Percentiles rank a stretch among this genome's conserved stretches.
Evolutionary conservation across 768 basidiomycete species (phyloP).

Genomic region (Agrocybe pediades): DNA sequence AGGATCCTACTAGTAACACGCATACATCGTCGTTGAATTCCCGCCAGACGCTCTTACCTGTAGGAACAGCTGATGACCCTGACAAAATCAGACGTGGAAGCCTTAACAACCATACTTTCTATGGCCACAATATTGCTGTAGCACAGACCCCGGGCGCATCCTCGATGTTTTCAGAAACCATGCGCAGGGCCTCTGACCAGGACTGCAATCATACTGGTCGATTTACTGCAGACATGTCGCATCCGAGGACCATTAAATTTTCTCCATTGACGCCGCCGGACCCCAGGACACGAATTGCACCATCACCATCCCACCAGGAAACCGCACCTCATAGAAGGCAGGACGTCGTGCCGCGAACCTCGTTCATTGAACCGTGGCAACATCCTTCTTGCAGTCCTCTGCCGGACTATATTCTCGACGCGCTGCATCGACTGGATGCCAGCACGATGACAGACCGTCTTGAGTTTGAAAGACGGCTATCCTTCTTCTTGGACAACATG

Average conservation of each 20-base stretch:
- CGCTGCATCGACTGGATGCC: conserved; percentile 53
- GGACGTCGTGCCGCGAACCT: conserved; percentile 37
- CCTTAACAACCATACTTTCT: conserved; percentile 38
- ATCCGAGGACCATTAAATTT: conserved; percentile 14
- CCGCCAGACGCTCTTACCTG: conserved; percentile 5
- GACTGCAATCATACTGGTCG: conserved; percentile 31
- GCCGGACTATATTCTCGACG: conserved; percentile 54
- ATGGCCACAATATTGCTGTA: conserved; percentile 48
- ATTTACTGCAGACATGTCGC: conserved; percentile 29
- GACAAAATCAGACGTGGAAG: conserved; percentile 5
- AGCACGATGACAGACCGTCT: conserved; percentile 62
- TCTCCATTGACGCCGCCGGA: conserved; percentile 13
- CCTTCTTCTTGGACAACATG: conserved; percentile 50
- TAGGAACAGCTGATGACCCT: background rate
- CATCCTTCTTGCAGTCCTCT: conserved; percentile 62
- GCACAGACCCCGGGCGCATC: conserved; percentile 28
- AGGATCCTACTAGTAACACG: background rate
- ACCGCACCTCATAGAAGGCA: conserved; percentile 38
- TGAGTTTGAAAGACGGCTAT: conserved; percentile 52
- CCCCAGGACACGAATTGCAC: background rate
- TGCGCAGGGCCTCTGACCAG: conserved; percentile 21
- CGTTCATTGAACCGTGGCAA: conserved; percentile 58
- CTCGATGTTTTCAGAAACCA: conserved; percentile 24
- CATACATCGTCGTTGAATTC: background rate
- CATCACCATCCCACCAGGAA: conserved; percentile 42